Conservation (phyloP, 768 basidiomycete species). For the Suillus sp. region DNA sequence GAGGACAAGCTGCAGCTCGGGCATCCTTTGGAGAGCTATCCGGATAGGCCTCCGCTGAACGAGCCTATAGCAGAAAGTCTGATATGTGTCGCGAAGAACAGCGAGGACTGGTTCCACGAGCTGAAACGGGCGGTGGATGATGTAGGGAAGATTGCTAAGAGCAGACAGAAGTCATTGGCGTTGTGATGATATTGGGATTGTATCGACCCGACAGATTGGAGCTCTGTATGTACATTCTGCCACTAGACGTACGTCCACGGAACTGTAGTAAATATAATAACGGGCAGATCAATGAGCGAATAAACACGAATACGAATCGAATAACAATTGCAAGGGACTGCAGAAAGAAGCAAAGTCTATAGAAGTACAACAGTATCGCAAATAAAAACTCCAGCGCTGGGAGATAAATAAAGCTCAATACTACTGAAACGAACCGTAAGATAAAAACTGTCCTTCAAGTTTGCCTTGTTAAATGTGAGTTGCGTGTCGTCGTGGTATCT, state of each 20-base stretch:
- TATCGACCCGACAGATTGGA: neutral
- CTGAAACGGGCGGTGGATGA: conserved; percentile 72
- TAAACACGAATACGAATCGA: conserved; percentile 5
- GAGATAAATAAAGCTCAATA: conserved; percentile 32
- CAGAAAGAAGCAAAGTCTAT: conserved; percentile 10
- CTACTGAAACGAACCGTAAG: conserved; percentile 17
- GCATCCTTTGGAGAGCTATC: conserved; percentile 45
- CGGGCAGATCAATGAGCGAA: neutral
- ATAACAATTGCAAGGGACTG: neutral
- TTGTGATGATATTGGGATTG: neutral
- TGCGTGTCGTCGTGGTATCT: conserved; percentile 25
- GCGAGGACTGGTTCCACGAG: conserved; percentile 64
- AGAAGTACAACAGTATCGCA: conserved; percentile 31
- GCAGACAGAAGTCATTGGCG: conserved; percentile 46
- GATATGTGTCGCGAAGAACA: conserved; percentile 37
- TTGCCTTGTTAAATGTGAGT: conserved; percentile 8
- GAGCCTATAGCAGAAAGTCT: conserved; percentile 43
- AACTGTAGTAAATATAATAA: neutral
- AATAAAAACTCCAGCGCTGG: conserved; percentile 23
- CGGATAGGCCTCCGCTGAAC: conserved; percentile 30
- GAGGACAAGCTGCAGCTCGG: conserved; percentile 60
- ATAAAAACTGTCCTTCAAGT: conserved; percentile 23
- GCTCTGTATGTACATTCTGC: conserved; percentile 1
- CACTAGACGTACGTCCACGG: neutral
- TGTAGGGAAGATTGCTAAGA: conserved; percentile 76